Conservation (phyloP, 1,139 yeast species). For the Debaryomycetaceae sp. region DNA sequence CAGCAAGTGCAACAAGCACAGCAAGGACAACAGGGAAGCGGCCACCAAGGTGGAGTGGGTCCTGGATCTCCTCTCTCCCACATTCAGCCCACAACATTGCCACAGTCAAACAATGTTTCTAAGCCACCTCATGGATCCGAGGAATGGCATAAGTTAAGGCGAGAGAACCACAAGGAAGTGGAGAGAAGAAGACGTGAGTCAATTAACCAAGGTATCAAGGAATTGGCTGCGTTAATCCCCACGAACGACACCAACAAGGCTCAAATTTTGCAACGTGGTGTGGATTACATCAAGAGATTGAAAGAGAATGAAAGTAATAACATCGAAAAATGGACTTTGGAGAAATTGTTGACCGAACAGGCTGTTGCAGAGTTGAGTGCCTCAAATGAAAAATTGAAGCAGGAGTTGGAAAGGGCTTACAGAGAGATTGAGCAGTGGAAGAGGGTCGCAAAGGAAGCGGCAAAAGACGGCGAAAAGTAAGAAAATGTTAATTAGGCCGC, state of each 20-base stretch:
- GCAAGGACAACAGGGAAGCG: slow-evolving; percentile 8
- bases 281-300: slow-evolving; percentile 82
- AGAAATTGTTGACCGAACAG: slow-evolving; percentile 87
- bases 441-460: slow-evolving; percentile 34
- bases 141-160: slow-evolving; percentile 84
- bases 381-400: slow-evolving; percentile 74
- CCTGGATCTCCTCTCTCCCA: slow-evolving; percentile 5
- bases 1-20: slow-evolving; percentile 11
- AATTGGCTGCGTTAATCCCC: slow-evolving; percentile 78
- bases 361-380: slow-evolving; percentile 77
- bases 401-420: slow-evolving; percentile 86
- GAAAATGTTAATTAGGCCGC: neutral
- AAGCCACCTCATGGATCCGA: slow-evolving; percentile 66
- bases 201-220: slow-evolving; percentile 85
- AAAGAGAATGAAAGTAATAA: slow-evolving; percentile 85
- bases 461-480: slow-evolving; percentile 4
- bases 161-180: slow-evolving; percentile 94
- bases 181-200: slow-evolving; percentile 94
- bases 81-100: slow-evolving; percentile 33
- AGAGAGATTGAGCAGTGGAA: slow-evolving; percentile 86
- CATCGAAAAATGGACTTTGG: slow-evolving; percentile 92
- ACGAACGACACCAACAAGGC: slow-evolving; percentile 90
- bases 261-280: slow-evolving; percentile 81
- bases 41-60: slow-evolving; percentile 2
- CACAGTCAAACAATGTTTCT: slow-evolving; percentile 29